Evolutionary conservation across 306 rosid genomes (phyloP).

Genomic region (Acacia acuminata): DNA sequence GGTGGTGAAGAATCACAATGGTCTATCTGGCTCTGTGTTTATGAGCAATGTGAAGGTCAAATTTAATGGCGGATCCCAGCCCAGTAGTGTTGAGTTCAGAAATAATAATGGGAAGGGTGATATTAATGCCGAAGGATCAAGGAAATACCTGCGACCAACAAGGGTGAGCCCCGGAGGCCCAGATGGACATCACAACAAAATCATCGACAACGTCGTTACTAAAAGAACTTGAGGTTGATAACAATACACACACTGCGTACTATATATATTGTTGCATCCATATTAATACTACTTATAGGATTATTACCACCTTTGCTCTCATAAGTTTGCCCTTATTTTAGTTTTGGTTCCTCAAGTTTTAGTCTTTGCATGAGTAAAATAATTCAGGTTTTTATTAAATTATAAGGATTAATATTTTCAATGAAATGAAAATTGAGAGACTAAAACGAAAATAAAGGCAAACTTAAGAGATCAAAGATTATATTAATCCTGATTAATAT

Average conservation of each 20-base stretch:
- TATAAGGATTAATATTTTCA: too few relatives aligned
- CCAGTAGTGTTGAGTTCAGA: slow-evolving; percentile 30
- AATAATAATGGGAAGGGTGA: neutral
- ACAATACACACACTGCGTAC: neutral
- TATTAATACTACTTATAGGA: neutral
- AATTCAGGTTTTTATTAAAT: too few relatives aligned
- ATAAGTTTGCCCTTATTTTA: too few relatives aligned
- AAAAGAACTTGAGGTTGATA: slow-evolving; percentile 19
- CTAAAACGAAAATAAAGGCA: too few relatives aligned
- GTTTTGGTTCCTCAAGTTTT: too few relatives aligned
- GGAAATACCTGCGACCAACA: slow-evolving; percentile 15
- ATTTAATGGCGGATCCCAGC: neutral
- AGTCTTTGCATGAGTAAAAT: too few relatives aligned
- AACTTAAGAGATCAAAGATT: too few relatives aligned
- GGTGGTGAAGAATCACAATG: slow-evolving; percentile 4
- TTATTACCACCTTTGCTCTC: too few relatives aligned
- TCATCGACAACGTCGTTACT: neutral
- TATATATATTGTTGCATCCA: neutral
- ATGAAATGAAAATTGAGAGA: too few relatives aligned
- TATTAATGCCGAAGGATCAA: slow-evolving; percentile 21
- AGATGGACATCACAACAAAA: slow-evolving; percentile 44
- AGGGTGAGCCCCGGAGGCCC: slow-evolving; percentile 51
- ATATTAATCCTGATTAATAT: neutral
- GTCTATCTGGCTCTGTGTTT: slow-evolving; percentile 14
- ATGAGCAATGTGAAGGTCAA: neutral